Base-by-base conservation (phyloP, 257 asterid genomes). In the Linderniella brevidens region DNA sequence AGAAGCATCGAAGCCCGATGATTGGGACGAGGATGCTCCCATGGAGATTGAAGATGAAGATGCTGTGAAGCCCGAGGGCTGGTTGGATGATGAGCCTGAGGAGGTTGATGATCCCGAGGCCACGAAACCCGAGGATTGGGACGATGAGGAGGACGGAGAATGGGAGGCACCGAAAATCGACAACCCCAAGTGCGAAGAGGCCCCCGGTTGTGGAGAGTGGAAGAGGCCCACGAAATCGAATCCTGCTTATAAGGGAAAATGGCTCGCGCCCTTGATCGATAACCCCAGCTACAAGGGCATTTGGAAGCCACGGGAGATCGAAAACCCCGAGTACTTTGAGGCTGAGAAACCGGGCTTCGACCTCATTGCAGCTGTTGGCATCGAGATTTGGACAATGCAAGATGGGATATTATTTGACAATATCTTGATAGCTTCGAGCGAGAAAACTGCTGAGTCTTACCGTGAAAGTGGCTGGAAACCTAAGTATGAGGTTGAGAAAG, bases 151-250 rank as follows among this genome's bases (percentile, higher is more conserved):
- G 71, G 98, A 90, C 68, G 98, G 98, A 57, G 86, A 74, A 49
- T 90, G 96, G 96, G 98, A 90, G 69, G 80, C 96, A n/a, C 96
- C 98, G 0, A 90, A 90, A 57, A 55, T 75, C 44, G 92, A 85
- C 49, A 90, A 90, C 72, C 96, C 93, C 0, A 85, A 63, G 56
- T 90, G 98, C 57, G 62, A 53, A 1, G 93, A 69, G 54, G 93
- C 76, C 55, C 94, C 98, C 64, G 98, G 98, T 16, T 90, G 99
- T 51, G 99, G 99, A 5, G 93, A 74, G 70, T 90, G 99, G 99
- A 90, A 79, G 75, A 75, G 72, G 52, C 96, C 99, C 25, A 63
- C 60, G 88, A 90, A 75, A 75, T 68, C 65, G 41, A 90, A 90
- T 57, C 99, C 96, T 29, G 88, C 85, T 48, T 90, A 85, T 73